Percentiles rank a stretch among this genome's conserved stretches.
These are phyloP conservation scores for maize (Zea mays) DNA, from an alignment of 176 grass and related monocot genomes.

Conservation along the genomic window Zm-B73-REFERENCE-NAM-5.0 NC_050101.1:48188001-48188500, in stretches of 20 bases:
- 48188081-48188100: constrained; percentile 17
- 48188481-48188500: constrained; percentile 97
- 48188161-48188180: constrained; percentile 97
- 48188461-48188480: constrained; percentile 99
- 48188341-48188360: constrained; percentile 93
- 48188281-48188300: constrained; percentile 55
- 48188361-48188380: constrained; percentile 95
- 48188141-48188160: constrained; percentile 85
- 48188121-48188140: constrained; percentile 60
- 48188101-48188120: constrained; percentile 27
- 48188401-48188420: constrained; percentile 94
- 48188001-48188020: not conserved
- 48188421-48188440: constrained; percentile 98
- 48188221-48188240: not conserved
- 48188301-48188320: constrained; percentile 99
- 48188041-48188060: constrained; percentile 3
- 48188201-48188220: not conserved
- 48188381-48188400: constrained; percentile 96
- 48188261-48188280: constrained; percentile 13
- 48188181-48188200: constrained; percentile 93
- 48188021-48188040: not conserved
- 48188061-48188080: not conserved
- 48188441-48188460: constrained; percentile 96
- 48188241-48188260: constrained; percentile 13
- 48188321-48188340: constrained; percentile 82